Percentiles rank a stretch among this genome's conserved stretches.
phyloP scores from a whole-genome alignment of 495 filamentous ascomycete genomes.

The Diplogelasinospora grovesii region DNA sequence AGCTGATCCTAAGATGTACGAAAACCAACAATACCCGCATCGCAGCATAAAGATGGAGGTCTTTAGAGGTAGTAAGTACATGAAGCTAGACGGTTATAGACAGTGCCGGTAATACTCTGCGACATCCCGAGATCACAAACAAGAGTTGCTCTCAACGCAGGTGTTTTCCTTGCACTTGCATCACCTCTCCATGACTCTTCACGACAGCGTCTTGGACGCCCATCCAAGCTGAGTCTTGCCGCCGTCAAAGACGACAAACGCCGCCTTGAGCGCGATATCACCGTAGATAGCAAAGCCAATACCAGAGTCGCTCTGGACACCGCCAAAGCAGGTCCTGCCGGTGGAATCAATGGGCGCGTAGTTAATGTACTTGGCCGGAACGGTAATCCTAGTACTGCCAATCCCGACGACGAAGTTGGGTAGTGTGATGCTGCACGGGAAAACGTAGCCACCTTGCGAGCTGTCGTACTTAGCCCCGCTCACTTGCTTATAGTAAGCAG shows the following conservation, averaged over 20 bases:
- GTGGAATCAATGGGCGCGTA: conserved; percentile 37
- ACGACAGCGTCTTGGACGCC: conserved; percentile 39
- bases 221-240: conserved; percentile 48
- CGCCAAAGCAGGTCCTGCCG: conserved; percentile 50
- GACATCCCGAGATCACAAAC: too few relatives aligned
- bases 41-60: too few relatives aligned
- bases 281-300: conserved; percentile 66
- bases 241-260: conserved; percentile 62
- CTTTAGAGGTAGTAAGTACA: too few relatives aligned
- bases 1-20: too few relatives aligned
- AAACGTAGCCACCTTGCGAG: conserved; percentile 55
- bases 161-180: too few relatives aligned
- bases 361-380: conserved; percentile 52
- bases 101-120: too few relatives aligned
- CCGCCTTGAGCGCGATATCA: conserved; percentile 72
- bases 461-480: conserved; percentile 40
- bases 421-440: conserved; percentile 56
- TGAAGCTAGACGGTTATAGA: too few relatives aligned
- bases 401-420: conserved; percentile 60
- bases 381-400: conserved; percentile 33
- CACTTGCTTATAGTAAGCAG: conserved; percentile 58
- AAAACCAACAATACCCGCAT: too few relatives aligned
- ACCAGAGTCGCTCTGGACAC: conserved; percentile 55
- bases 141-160: too few relatives aligned
- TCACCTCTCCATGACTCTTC: too few relatives aligned